These are phyloP conservation scores for Camellia oleifera DNA, from an alignment of 179 eudicot genomes.

Conservation along the genomic window DNA sequence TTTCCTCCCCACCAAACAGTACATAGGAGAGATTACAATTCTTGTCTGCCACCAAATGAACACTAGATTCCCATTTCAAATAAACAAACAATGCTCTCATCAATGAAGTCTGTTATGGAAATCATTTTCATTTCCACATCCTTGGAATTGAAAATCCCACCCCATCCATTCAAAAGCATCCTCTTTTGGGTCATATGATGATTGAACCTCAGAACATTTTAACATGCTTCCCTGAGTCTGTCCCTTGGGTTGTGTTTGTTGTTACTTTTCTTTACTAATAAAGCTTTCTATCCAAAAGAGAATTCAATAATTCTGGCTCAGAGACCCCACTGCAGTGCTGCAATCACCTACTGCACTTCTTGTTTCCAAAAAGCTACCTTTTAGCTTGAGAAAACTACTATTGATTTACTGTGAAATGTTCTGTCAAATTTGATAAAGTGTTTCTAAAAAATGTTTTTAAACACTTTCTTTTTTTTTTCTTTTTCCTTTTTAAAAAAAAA, in stretches of 20 bases:
- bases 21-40: background rate
- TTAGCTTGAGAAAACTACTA: background rate
- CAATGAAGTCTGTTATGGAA: background rate
- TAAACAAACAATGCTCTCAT: background rate
- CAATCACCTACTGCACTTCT: background rate
- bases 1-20: background rate
- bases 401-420: background rate
- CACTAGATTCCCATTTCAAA: slow-evolving; percentile 27
- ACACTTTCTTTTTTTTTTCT: too few relatives aligned
- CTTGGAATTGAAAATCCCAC: background rate
- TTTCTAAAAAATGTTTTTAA: too few relatives aligned
- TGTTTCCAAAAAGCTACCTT: background rate
- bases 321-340: background rate
- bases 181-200: slow-evolving; percentile 8
- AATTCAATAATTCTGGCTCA: slow-evolving; percentile 10
- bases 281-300: slow-evolving; percentile 7
- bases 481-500: too few relatives aligned
- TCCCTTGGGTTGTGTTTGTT: slow-evolving; percentile 4
- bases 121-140: background rate
- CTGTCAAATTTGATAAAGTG: too few relatives aligned
- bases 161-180: slow-evolving; percentile 8
- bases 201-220: background rate
- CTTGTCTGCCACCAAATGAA: slow-evolving; percentile 35
- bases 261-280: background rate
- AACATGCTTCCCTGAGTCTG: slow-evolving; percentile 15